Conservation (phyloP, 1,139 yeast genomes). For the Zhuliangozyma parablackwelliae region DNA sequence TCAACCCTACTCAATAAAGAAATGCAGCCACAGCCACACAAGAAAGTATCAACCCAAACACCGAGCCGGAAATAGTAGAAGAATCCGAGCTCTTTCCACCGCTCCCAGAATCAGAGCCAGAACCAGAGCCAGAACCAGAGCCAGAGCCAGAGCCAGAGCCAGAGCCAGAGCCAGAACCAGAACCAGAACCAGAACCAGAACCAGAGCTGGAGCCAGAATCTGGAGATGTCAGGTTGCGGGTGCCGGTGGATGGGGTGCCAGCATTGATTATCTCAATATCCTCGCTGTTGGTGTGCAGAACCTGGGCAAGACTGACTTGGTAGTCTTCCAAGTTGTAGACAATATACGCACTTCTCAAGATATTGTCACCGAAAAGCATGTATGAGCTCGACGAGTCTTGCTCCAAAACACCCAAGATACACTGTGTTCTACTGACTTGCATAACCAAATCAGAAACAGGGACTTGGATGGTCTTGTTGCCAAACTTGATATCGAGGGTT, state of each 20-base stretch:
- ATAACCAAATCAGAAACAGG: conserved; percentile 28
- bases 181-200: too few species aligned
- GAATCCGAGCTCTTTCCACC: neutral
- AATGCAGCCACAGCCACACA: too few species aligned
- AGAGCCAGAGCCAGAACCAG: too few species aligned
- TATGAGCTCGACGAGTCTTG: conserved; percentile 17
- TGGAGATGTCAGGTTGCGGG: conserved; percentile 3
- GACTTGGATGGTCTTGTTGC: conserved; percentile 28
- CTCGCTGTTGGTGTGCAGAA: conserved; percentile 25
- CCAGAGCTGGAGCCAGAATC: neutral
- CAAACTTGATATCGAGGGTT: conserved; percentile 31
- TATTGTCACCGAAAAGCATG: conserved; percentile 62
- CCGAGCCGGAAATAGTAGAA: too few species aligned
- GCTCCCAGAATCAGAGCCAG: too few species aligned
- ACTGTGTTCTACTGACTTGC: conserved; percentile 12
- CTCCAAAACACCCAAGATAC: conserved; percentile 28
- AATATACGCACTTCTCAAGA: conserved; percentile 68
- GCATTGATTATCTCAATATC: conserved; percentile 5
- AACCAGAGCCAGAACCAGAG: too few species aligned
- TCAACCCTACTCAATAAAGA: too few species aligned
- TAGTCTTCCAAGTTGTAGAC: conserved; percentile 71
- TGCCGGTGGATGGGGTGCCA: conserved; percentile 2
- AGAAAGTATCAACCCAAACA: too few species aligned
- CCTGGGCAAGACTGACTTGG: conserved; percentile 67
- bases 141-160: too few species aligned